Conservation (phyloP, 176 grass and related monocot genomes). For the Bolboschoenus planiculmis region DNA sequence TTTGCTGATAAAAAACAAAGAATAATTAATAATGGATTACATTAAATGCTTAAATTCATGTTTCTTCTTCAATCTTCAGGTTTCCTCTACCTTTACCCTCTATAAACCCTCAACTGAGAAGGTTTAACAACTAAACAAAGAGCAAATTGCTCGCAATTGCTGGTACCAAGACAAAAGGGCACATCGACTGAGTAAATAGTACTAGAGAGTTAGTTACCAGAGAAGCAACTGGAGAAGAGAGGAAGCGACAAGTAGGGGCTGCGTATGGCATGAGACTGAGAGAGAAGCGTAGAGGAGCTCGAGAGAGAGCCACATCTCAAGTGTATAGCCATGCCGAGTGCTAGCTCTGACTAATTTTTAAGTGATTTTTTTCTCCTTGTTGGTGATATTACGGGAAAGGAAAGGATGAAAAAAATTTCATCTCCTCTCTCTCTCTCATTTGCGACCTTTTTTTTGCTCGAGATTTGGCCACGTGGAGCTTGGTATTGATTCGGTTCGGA, state of each 20-base stretch:
- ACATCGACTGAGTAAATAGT: background rate
- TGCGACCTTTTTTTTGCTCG: background rate
- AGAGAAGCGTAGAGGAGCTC: slow-evolving; percentile 16
- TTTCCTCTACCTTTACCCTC: slow-evolving; percentile 19
- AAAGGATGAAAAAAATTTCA: background rate
- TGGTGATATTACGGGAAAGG: slow-evolving; percentile 3
- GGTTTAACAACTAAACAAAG: background rate
- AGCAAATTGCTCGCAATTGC: background rate
- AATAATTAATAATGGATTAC: background rate
- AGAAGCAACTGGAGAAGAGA: slow-evolving; percentile 14
- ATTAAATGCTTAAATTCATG: slow-evolving; percentile 24
- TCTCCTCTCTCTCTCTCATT: background rate
- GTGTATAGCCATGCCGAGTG: slow-evolving; percentile 16
- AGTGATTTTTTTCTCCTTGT: background rate
- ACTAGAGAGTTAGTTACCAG: background rate
- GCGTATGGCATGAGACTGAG: background rate
- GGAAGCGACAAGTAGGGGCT: slow-evolving; percentile 16
- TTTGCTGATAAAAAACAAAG: background rate
- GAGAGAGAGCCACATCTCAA: background rate
- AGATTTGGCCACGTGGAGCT: slow-evolving; percentile 6
- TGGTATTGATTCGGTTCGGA: background rate
- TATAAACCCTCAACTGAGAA: background rate
- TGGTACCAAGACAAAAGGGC: background rate
- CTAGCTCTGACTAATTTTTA: background rate
- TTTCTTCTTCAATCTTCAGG: slow-evolving; percentile 24